phyloP scores from a whole-genome alignment of 1,139 yeast species.

The Suhomyces yuchorum region DNA sequence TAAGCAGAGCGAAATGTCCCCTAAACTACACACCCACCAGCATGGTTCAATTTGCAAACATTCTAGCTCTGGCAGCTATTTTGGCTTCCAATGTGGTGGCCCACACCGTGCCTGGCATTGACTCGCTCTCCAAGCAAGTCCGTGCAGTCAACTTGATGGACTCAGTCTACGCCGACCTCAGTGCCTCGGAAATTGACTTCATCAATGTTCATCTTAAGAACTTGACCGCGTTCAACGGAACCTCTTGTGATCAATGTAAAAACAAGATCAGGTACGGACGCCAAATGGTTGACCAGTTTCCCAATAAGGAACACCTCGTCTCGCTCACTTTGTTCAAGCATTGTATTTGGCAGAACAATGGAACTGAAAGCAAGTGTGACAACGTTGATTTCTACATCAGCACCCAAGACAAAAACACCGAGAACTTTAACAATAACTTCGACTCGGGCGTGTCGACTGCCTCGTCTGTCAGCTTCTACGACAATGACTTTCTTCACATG shows the following conservation, averaged over 20 bases:
- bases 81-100: slow-evolving; percentile 12
- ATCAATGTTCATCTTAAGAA: slow-evolving; percentile 30
- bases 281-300: slow-evolving; percentile 29
- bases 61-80: neutral
- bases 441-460: slow-evolving; percentile 28
- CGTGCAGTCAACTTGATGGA: slow-evolving; percentile 27
- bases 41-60: slow-evolving; percentile 3
- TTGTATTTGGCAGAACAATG: slow-evolving; percentile 35
- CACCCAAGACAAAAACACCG: slow-evolving; percentile 29
- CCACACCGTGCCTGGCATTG: slow-evolving; percentile 24
- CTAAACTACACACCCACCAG: neutral
- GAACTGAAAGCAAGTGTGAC: slow-evolving; percentile 37
- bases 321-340: slow-evolving; percentile 39
- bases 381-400: slow-evolving; percentile 42
- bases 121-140: slow-evolving; percentile 21
- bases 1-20: neutral
- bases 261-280: slow-evolving; percentile 37
- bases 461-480: slow-evolving; percentile 37
- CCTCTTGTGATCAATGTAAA: slow-evolving; percentile 41
- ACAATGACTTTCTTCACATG: slow-evolving; percentile 44
- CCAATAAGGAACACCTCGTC: slow-evolving; percentile 40
- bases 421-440: slow-evolving; percentile 21
- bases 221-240: slow-evolving; percentile 32
- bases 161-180: slow-evolving; percentile 27
- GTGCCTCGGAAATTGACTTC: slow-evolving; percentile 33